These are phyloP conservation scores for Psilocybe cyanescens DNA, from an alignment of 768 basidiomycete species.

Conservation along the genomic window DNA sequence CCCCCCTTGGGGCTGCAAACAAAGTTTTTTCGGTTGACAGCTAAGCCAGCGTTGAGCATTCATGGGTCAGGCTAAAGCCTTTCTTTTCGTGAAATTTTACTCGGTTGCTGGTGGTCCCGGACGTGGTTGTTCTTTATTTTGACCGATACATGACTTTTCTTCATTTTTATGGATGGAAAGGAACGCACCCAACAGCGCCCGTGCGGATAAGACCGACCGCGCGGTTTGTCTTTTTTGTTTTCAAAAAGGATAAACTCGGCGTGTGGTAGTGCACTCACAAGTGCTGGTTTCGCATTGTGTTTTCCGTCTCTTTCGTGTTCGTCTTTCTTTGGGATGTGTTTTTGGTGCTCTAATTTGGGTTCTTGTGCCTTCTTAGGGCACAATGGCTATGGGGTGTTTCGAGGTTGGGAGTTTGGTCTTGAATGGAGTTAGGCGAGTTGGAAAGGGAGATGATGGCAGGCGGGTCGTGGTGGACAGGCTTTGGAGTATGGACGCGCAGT, in stretches of 20 bases:
- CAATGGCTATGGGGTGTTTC: not conserved
- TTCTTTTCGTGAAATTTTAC: slow-evolving; percentile 2
- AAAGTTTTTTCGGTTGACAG: slow-evolving; percentile 19
- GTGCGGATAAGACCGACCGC: slow-evolving; percentile 5
- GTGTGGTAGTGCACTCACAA: slow-evolving; percentile 15
- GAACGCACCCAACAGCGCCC: slow-evolving; percentile 17
- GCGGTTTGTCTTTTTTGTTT: not conserved
- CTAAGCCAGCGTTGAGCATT: slow-evolving; percentile 23
- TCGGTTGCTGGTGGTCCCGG: slow-evolving; percentile 29
- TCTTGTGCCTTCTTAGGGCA: not conserved
- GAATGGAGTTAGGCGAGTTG: not conserved
- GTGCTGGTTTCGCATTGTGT: slow-evolving; percentile 6
- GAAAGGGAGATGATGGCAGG: not conserved
- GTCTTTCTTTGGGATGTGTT: not conserved
- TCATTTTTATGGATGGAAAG: not conserved
- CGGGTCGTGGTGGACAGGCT: not conserved
- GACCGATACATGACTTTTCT: slow-evolving; percentile 16
- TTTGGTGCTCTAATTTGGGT: not conserved
- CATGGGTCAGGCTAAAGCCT: not conserved
- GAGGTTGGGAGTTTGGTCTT: not conserved
- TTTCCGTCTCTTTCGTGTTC: not conserved
- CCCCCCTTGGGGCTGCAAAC: not conserved
- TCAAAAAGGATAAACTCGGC: not conserved
- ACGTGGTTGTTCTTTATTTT: slow-evolving; percentile 24
- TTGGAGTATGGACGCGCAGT: not conserved